Base-by-base conservation (phyloP, 1,139 yeast species). In the Lodderomyces oxycetoniae region DNA sequence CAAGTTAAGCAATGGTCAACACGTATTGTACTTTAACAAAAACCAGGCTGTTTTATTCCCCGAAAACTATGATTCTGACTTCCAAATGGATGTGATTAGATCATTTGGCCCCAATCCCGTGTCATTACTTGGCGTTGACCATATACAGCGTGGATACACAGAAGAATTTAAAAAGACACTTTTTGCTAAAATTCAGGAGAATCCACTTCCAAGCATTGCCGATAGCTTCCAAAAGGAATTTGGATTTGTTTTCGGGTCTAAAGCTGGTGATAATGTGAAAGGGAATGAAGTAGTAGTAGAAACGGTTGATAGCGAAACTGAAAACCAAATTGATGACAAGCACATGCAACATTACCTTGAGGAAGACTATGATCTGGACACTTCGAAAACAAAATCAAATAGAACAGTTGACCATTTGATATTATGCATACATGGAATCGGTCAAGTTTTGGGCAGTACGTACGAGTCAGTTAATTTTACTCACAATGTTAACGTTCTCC, bases 391-490 rank as follows among this genome's bases (percentile, higher is more conserved):
- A 20, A 52, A 58, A 15, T 60, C 71, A 4, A 57, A 67, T 26
- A 61, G 95, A 39, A 66, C 75, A 20, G 69, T 88, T 12, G 88
- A 86, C 33, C 96, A 91, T 57, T 59, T 91, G 37, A 74, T 89
- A 2, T 63, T 91, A 12, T 91, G 95, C 44, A 73, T 89, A 30
- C 98, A 91, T 56, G 97, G 98, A 0, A 86, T 91, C 43, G 97
- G 97, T 1, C 98, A 91, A 55, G 77, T 82, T 27, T 65, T 91
- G 39, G 93, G 95, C 3, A 75, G 78, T 35, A 77, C 77, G 46
- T 82, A 83, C 46, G 88, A 88, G 42, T 77, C 85, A 24, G 79
- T 88, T 31, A 87, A 87, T 51, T 91, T 91, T 59, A 79, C 91
- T 4, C 95, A 88, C 54, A 87, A 91, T 17, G 77, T 88, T 36